These are phyloP conservation scores for Pseudogymnoascus pannorum DNA, from an alignment of 2,329 filamentous ascomycete species.

Conservation along the genomic window DNA sequence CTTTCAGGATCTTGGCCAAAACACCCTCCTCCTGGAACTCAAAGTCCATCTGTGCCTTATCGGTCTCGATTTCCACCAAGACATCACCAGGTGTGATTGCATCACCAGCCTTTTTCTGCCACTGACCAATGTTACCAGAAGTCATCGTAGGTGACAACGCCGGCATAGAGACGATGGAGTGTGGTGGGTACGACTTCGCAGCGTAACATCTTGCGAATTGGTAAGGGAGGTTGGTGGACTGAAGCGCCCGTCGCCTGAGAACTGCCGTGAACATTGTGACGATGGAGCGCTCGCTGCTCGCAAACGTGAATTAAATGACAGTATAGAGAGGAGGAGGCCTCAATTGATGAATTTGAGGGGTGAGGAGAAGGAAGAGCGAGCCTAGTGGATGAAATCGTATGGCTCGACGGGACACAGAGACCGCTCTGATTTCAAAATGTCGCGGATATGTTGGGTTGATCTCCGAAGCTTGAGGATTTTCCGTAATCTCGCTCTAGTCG, in stretches of 20 bases:
- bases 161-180: slow-evolving; percentile 96
- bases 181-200: slow-evolving; percentile 78
- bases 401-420: slow-evolving; percentile 2
- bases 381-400: neutral
- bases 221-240: slow-evolving; percentile 43
- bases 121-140: slow-evolving; percentile 87
- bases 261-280: slow-evolving; percentile 54
- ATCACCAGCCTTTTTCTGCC: slow-evolving; percentile 97
- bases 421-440: slow-evolving; percentile 6
- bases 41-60: slow-evolving; percentile 99
- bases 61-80: slow-evolving; percentile 95
- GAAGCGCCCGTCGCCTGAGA: slow-evolving; percentile 54
- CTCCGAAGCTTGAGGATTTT: slow-evolving; percentile 7
- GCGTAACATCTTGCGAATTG: slow-evolving; percentile 50
- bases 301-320: neutral
- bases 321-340: neutral
- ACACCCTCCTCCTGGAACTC: slow-evolving; percentile 98
- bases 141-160: slow-evolving; percentile 98
- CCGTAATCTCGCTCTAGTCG: slow-evolving; percentile 3
- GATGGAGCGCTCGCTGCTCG: slow-evolving; percentile 7
- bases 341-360: slow-evolving; percentile 4
- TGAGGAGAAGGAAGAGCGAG: neutral
- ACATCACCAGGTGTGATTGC: slow-evolving; percentile 84
- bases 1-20: slow-evolving; percentile 87
- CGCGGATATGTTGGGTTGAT: slow-evolving; percentile 8